phyloP scores from a whole-genome alignment of 257 asterid species.

The Buddleja alternifolia region DNA sequence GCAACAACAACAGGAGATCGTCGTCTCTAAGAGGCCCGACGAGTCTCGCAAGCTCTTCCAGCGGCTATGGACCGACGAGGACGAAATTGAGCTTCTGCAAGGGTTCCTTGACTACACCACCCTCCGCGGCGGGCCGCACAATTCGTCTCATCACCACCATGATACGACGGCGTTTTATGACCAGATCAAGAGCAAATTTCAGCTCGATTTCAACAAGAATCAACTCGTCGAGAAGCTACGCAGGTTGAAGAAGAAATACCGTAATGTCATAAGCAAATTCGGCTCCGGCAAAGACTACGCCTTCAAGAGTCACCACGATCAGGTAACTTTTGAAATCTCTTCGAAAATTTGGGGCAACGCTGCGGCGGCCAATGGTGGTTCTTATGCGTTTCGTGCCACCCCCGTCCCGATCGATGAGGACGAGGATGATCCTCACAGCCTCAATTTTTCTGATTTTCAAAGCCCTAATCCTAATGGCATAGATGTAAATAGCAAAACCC shows the following conservation, averaged over 20 bases:
- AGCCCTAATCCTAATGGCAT: constrained; percentile 71
- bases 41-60: constrained; percentile 88
- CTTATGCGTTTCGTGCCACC: too few relatives aligned
- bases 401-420: constrained; percentile 53
- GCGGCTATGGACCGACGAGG: constrained; percentile 95
- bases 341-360: constrained; percentile 71
- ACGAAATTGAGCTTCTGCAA: constrained; percentile 84
- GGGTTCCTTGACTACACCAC: constrained; percentile 88
- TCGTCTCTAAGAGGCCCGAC: constrained; percentile 55
- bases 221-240: constrained; percentile 97
- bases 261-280: constrained; percentile 64
- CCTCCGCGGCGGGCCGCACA: constrained; percentile 59
- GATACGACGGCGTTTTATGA: constrained; percentile 93
- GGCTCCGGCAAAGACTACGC: constrained; percentile 74
- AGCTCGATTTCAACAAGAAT: constrained; percentile 89
- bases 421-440: constrained; percentile 59
- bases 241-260: constrained; percentile 83
- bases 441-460: constrained; percentile 43
- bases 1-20: constrained; percentile 28
- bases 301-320: constrained; percentile 88
- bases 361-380: constrained; percentile 23
- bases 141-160: constrained; percentile 70
- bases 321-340: constrained; percentile 84
- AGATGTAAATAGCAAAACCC: constrained; percentile 65
- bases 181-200: constrained; percentile 82